Percentiles rank a stretch among this genome's conserved stretches.
These are phyloP conservation scores for Paecilomyces formosus DNA, from an alignment of 2,329 filamentous ascomycete species.

Conservation along the genomic window DNA sequence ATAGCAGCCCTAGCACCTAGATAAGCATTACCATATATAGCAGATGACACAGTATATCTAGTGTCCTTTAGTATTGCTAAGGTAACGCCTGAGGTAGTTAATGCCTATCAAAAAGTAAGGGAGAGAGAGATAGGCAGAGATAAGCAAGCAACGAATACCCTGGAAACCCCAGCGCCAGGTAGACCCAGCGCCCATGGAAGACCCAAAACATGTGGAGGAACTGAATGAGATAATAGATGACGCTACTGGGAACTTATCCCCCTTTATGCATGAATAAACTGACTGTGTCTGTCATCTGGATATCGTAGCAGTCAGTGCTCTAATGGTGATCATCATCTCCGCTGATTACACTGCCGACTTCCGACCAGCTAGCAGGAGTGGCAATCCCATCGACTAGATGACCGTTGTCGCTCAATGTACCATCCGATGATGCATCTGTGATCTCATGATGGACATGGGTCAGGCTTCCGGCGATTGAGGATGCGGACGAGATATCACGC, in stretches of 20 bases:
- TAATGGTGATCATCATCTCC: slow-evolving; percentile 25
- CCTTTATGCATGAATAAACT: background rate
- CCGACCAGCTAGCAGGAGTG: slow-evolving; percentile 38
- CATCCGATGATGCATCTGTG: slow-evolving; percentile 27
- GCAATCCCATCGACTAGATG: slow-evolving; percentile 20
- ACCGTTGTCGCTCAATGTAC: slow-evolving; percentile 31
- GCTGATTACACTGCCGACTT: slow-evolving; percentile 37
- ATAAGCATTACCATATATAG: background rate
- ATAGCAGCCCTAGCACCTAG: background rate
- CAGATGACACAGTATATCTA: background rate
- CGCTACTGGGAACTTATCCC: background rate
- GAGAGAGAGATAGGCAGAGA: background rate
- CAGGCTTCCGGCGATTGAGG: slow-evolving; percentile 29
- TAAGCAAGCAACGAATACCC: background rate
- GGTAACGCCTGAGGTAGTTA: background rate
- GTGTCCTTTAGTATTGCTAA: background rate
- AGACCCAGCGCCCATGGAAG: background rate
- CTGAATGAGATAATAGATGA: background rate
- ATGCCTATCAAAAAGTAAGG: background rate
- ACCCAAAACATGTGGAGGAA: background rate
- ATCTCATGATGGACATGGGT: slow-evolving; percentile 28
- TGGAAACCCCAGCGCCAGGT: background rate
- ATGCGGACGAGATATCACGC: slow-evolving; percentile 20
- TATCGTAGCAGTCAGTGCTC: background rate
- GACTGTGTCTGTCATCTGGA: background rate